Conservation (phyloP, 192 early-diverging fungal genomes). For the Rhizophagus sp. region DNA sequence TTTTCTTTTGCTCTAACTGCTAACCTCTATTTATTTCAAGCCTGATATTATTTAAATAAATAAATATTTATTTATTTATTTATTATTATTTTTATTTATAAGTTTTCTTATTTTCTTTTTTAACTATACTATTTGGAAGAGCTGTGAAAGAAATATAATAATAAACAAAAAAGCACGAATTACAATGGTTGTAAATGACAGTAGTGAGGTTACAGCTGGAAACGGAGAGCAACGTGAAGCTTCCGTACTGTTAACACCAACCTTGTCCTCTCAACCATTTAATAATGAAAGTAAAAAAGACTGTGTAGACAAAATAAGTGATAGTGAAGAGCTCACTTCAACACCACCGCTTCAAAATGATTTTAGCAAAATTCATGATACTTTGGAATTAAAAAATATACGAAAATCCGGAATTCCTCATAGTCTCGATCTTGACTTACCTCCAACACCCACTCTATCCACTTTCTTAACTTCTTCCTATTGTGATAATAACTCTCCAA, state of each 20-base stretch:
- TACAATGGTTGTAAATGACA: background rate
- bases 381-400: background rate
- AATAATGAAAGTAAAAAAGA: background rate
- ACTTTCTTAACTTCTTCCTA: background rate
- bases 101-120: too few relatives aligned
- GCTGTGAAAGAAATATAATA: background rate
- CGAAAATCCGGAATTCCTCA: background rate
- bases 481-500: background rate
- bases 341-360: background rate
- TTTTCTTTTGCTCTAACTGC: too few relatives aligned
- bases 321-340: background rate
- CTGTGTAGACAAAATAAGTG: background rate
- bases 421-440: background rate
- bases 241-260: background rate
- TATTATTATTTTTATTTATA: too few relatives aligned
- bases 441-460: background rate
- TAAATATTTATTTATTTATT: too few relatives aligned
- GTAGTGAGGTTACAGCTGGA: background rate
- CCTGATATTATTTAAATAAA: too few relatives aligned
- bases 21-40: too few relatives aligned
- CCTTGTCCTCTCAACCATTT: background rate
- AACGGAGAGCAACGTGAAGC: background rate
- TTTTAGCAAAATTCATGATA: background rate
- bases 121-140: too few relatives aligned
- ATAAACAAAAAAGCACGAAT: background rate